A percentile compares a stretch with the other conserved stretches of the same genome.
Conservation (phyloP, 2,329 filamentous ascomycete genomes). For the Whalleya microplaca region DNA sequence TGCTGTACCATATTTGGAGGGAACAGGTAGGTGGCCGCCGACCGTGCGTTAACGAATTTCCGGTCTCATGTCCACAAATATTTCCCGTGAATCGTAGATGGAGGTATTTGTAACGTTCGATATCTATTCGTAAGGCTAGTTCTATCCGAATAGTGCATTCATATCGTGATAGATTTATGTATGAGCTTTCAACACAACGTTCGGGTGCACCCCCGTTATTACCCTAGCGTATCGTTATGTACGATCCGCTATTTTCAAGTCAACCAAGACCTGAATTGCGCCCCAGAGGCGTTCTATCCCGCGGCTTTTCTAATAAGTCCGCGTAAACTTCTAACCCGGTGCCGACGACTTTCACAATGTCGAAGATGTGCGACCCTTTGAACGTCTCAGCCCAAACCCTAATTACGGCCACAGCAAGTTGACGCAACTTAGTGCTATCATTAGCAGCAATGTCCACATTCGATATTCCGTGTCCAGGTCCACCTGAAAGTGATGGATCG, state of each 20-base stretch:
- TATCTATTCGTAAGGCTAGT: too few relatives aligned
- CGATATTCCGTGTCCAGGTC: conserved; percentile 40
- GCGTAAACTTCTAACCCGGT: conserved; percentile 60
- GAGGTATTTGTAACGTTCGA: too few relatives aligned
- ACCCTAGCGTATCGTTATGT: neutral
- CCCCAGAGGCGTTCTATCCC: conserved; percentile 50
- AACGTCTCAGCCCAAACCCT: conserved; percentile 66
- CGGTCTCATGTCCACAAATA: too few relatives aligned
- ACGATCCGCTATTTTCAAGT: neutral
- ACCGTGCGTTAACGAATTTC: too few relatives aligned
- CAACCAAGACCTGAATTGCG: conserved; percentile 35
- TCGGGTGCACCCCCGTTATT: too few relatives aligned
- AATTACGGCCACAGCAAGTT: conserved; percentile 61
- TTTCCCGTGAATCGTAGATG: too few relatives aligned
- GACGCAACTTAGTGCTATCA: conserved; percentile 56
- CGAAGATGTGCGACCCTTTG: conserved; percentile 64
- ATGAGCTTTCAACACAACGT: too few relatives aligned
- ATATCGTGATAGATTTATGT: too few relatives aligned
- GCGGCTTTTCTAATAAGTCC: conserved; percentile 58
- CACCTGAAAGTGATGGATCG: conserved; percentile 56
- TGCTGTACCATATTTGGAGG: too few relatives aligned
- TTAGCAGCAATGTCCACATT: conserved; percentile 48
- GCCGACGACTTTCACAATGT: conserved; percentile 62
- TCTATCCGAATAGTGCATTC: too few relatives aligned
- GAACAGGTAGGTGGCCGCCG: too few relatives aligned